Conservation (phyloP, 495 filamentous ascomycete species). For the Evansstolkia leycettana region DNA sequence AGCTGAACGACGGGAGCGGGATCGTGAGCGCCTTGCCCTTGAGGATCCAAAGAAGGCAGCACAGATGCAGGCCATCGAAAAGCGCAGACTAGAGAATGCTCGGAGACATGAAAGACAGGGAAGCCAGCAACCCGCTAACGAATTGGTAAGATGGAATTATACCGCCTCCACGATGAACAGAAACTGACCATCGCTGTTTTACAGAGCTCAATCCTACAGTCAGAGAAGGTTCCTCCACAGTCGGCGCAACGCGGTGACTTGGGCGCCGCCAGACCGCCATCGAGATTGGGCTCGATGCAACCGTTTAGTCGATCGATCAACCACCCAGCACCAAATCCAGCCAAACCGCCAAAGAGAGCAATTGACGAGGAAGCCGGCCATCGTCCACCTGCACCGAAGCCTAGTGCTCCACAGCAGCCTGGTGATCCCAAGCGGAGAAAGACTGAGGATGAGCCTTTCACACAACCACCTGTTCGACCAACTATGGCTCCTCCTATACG, state of each 20-base stretch:
- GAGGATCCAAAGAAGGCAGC: constrained; percentile 57
- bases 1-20: constrained; percentile 31
- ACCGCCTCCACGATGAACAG: no score
- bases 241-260: constrained; percentile 34
- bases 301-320: constrained; percentile 35
- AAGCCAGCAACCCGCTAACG: constrained; percentile 28
- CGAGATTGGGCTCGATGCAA: constrained; percentile 41
- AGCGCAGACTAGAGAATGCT: constrained; percentile 52
- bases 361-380: constrained; percentile 40
- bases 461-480: constrained; percentile 30
- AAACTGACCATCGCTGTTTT: constrained; percentile 1
- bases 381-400: constrained; percentile 28
- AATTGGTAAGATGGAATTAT: constrained; percentile 22
- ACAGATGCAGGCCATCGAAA: constrained; percentile 56
- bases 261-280: constrained; percentile 36
- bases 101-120: constrained; percentile 43
- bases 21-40: constrained; percentile 27
- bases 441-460: constrained; percentile 50
- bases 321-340: constrained; percentile 44
- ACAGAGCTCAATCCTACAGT: constrained; percentile 23
- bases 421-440: constrained; percentile 44
- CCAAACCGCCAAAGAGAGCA: constrained; percentile 52
- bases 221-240: constrained; percentile 24
- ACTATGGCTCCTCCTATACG: constrained; percentile 75
- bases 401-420: constrained; percentile 31